phyloP scores from a whole-genome alignment of 2,329 filamentous ascomycete genomes.

The Penicillium sp. region DNA sequence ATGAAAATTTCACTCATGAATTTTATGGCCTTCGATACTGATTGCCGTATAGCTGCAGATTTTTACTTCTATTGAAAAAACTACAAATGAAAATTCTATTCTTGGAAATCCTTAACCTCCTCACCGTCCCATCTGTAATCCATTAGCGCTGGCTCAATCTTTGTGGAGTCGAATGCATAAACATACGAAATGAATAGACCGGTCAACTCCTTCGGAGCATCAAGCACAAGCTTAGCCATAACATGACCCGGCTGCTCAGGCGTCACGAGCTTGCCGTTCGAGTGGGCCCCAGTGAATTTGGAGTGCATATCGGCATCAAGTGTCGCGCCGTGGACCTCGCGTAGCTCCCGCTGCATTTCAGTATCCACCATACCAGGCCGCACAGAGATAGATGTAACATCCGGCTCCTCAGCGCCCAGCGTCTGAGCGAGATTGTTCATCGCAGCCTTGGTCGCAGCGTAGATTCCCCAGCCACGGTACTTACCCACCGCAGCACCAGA shows the following conservation, averaged over 20 bases:
- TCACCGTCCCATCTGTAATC: constrained; percentile 47
- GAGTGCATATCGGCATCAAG: constrained; percentile 60
- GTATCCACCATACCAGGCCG: constrained; percentile 38
- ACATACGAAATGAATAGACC: constrained; percentile 66
- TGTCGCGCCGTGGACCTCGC: constrained; percentile 65
- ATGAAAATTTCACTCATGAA: constrained; percentile 18
- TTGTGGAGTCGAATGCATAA: background rate
- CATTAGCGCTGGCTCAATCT: constrained; percentile 23
- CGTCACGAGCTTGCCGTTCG: constrained; percentile 69
- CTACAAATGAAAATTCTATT: constrained; percentile 21
- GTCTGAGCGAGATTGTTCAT: constrained; percentile 35
- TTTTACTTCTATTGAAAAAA: constrained; percentile 3
- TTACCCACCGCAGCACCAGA: constrained; percentile 34
- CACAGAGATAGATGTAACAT: constrained; percentile 29
- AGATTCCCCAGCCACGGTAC: constrained; percentile 38
- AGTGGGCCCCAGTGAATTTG: constrained; percentile 70
- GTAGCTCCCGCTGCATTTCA: constrained; percentile 58
- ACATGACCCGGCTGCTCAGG: constrained; percentile 84
- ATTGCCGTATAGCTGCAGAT: constrained; percentile 24
- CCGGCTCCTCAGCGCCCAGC: constrained; percentile 31
- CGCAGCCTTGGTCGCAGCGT: constrained; percentile 39
- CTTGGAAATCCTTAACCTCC: constrained; percentile 45
- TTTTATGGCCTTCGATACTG: constrained; percentile 28
- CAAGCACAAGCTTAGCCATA: constrained; percentile 74
- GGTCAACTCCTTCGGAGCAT: constrained; percentile 65